Percentiles rank a stretch among this genome's conserved stretches.
Evolutionary conservation across 2,329 filamentous ascomycete genomes (phyloP).

Genomic region (Arachnopeziza araneosa): DNA sequence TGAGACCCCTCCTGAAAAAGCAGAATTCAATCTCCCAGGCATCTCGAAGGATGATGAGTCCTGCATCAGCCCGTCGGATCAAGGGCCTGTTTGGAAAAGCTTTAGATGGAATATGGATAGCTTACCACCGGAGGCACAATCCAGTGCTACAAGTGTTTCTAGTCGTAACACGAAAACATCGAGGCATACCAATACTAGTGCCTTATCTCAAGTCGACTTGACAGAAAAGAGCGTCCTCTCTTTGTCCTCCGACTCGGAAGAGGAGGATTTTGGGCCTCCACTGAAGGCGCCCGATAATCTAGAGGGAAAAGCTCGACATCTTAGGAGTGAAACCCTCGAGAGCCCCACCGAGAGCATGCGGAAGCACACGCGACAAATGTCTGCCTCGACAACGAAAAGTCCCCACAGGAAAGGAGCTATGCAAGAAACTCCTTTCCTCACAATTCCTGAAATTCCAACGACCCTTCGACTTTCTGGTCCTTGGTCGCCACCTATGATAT

Average conservation of each 20-base stretch:
- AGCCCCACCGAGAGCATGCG: constrained; percentile 3
- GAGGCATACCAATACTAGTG: constrained; percentile 23
- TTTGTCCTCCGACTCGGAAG: constrained; percentile 30
- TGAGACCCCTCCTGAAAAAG: neutral
- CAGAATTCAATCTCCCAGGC: neutral
- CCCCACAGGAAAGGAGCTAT: constrained; percentile 6
- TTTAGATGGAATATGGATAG: constrained; percentile 17
- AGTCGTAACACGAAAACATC: constrained; percentile 30
- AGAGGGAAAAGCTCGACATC: neutral
- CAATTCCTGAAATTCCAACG: constrained; percentile 14
- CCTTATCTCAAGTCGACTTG: constrained; percentile 26
- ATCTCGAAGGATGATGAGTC: neutral
- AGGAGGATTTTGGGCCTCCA: constrained; percentile 18
- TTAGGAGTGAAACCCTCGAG: neutral
- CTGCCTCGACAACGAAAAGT: constrained; percentile 6
- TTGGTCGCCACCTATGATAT: constrained; percentile 7
- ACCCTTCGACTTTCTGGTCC: constrained; percentile 11
- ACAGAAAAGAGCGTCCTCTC: constrained; percentile 30
- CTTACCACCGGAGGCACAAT: constrained; percentile 17
- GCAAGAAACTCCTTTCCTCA: constrained; percentile 11
- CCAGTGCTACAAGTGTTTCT: constrained; percentile 28
- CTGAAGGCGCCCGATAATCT: constrained; percentile 3
- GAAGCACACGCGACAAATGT: constrained; percentile 5
- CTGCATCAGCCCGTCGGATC: constrained; percentile 6
- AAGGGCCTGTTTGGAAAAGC: constrained; percentile 25